Evolutionary conservation across 2,329 filamentous ascomycete species (phyloP), one percentile per base, ranked within the genome.

Genomic region (Fusarium sp.): DNA sequence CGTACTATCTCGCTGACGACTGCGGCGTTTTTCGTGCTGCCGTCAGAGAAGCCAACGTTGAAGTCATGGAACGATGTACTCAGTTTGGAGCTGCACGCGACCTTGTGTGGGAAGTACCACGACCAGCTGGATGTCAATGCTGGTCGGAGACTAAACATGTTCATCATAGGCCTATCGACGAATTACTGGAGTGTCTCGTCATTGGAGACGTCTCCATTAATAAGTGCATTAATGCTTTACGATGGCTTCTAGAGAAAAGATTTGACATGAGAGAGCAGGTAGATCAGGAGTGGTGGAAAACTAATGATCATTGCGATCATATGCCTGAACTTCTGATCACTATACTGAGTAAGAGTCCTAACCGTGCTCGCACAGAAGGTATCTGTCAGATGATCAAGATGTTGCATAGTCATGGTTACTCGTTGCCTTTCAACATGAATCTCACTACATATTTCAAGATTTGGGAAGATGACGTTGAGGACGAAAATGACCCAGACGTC

Each of bases 351-450:
- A 20, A 20, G 6, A 48, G 13, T 1, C 18, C 10, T 9, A 9
- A 20, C 16, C 44, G 57, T 3, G 1, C 8, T 2, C 3, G 13
- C 5, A 29, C 26, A 7, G 42, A 28, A 21, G 26, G 57, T 1
- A 49, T 63, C 5, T 57, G 57, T 10, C 31, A 56, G 8, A 63
- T 63, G 42, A 56, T 63, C 7, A 8, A 13, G 1, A 10, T 63
- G 11, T 4, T 63, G 3, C 35, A 23, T 1, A 15, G 3, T 5
- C 2, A 35, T 3, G 37, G 37, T 2, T 38, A 28, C 5, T 24
- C 33, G 0, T 24, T 63, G 1, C 60, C 57, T 11, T 48, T 42
- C 8, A 3, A 15, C 2, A 8, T 61, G 35, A 24, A 38, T 15
- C 3, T 21, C 3, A 0, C 24, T n/a, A 20, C 26, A 1, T 7